These are phyloP conservation scores for Candolleomyces eurysporus DNA, from an alignment of 768 basidiomycete species.

Conservation along the genomic window DNA sequence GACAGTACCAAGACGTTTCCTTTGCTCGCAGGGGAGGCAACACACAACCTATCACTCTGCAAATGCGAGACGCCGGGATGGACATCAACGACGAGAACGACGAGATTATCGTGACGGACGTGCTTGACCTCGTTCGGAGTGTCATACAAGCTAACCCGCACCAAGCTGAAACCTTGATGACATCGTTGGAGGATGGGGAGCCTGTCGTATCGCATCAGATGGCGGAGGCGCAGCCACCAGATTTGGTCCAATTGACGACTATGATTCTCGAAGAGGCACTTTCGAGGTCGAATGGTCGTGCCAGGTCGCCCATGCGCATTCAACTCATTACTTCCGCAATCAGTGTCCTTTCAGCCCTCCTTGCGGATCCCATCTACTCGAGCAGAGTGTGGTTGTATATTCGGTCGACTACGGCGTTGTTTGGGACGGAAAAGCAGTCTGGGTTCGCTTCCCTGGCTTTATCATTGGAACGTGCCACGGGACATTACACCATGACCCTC, in stretches of 20 bases:
- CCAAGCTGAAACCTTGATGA: constrained; percentile 64
- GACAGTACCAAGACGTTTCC: constrained; percentile 49
- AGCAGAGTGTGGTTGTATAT: constrained; percentile 87
- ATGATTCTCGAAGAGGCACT: constrained; percentile 82
- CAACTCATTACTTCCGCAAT: constrained; percentile 78
- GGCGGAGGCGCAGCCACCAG: constrained; percentile 56
- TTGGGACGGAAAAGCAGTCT: constrained; percentile 57
- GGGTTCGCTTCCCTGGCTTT: constrained; percentile 67
- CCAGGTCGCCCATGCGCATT: constrained; percentile 43
- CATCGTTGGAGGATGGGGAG: constrained; percentile 59
- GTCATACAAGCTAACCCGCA: constrained; percentile 69
- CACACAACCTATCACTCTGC: constrained; percentile 30
- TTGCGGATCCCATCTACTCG: constrained; percentile 73
- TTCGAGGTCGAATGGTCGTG: constrained; percentile 44
- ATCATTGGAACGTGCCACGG: constrained; percentile 65
- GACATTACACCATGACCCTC: constrained; percentile 80
- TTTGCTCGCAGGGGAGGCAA: constrained; percentile 46
- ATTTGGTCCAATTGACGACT: constrained; percentile 76
- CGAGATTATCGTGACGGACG: constrained; percentile 64
- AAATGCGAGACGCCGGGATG: constrained; percentile 58
- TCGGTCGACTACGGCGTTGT: constrained; percentile 73
- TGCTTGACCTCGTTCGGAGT: constrained; percentile 76
- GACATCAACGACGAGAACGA: constrained; percentile 63
- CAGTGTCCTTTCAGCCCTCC: constrained; percentile 74
- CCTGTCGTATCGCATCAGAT: constrained; percentile 51